Conservation (phyloP, 768 basidiomycete genomes). For the Russula vinacea region DNA sequence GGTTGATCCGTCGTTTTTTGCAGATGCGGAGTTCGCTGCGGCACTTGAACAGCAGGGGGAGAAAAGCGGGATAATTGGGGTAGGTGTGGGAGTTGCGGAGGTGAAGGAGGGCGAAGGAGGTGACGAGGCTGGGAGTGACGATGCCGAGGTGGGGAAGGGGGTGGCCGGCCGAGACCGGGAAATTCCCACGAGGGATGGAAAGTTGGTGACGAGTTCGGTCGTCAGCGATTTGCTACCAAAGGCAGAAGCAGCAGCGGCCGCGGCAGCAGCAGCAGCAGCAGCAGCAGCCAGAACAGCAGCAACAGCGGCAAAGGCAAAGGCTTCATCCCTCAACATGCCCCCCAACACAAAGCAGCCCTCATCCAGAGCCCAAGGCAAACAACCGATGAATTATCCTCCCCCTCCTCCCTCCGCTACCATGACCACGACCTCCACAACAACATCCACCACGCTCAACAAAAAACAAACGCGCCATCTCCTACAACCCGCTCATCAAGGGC, state of each 20-base stretch:
- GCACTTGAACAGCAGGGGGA: conserved; percentile 51
- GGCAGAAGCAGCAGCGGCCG: conserved; percentile 30
- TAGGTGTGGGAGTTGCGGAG: conserved; percentile 35
- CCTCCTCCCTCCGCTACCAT: conserved; percentile 37
- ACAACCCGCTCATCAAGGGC: conserved; percentile 39
- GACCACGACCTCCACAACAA: conserved; percentile 33
- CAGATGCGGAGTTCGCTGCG: conserved; percentile 50
- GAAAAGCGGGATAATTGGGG: conserved; percentile 36
- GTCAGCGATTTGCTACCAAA: conserved; percentile 25
- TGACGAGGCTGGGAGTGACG: background rate
- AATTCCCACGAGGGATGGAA: conserved; percentile 23
- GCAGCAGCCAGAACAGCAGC: background rate
- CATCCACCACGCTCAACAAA: conserved; percentile 18
- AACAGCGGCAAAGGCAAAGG: conserved; percentile 6
- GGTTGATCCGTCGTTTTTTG: conserved; percentile 53
- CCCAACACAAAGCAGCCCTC: conserved; percentile 39
- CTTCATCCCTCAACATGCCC: conserved; percentile 31
- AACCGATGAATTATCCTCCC: conserved; percentile 75
- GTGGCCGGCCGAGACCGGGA: conserved; percentile 18
- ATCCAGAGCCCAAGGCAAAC: conserved; percentile 84
- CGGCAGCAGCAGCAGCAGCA: conserved; percentile 15
- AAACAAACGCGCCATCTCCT: conserved; percentile 35
- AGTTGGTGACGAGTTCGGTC: conserved; percentile 23
- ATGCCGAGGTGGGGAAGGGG: background rate
- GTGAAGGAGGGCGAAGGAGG: conserved; percentile 9